Evolutionary conservation across 805 yeast species (phyloP), one percentile per base, ranked within the genome.

Genomic region (Saccharomycopsis sp.): DNA sequence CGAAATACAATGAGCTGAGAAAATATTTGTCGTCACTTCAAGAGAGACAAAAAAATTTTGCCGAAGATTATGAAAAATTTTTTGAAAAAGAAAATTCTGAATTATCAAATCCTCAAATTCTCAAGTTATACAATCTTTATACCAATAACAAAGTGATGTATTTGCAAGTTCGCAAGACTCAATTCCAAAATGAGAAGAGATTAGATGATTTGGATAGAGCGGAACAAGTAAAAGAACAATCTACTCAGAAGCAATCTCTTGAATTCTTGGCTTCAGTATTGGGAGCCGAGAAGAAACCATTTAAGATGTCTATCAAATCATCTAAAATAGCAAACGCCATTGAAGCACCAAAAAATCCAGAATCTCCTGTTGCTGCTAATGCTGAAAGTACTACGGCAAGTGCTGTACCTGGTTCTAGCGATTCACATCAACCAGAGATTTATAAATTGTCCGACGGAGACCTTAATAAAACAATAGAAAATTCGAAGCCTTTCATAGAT

Each of bases 141-240:
- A n/a, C 41, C 6, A 37, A 26, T 21, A 41, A 48, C 32, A 36
- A 24, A 3, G 6, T 40, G 2, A 7, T n/a, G 22, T 76, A 74
- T 49, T 46, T 69, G 16, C 66, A 67, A 11, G 51, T 55, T 33
- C 58, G 81, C 50, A 57, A 59, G 16, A 56, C 58, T 8, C 63
- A 56, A 36, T 60, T 66, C 44, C 28, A 53, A 3, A 56, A 60
- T 13, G 85, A 79, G 54, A 72, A 70, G 35, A 60, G 59, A 13
- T 41, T 50, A 24, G 83, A 77, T 53, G 54, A 48, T 0, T 38
- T 40, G 11, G 78, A 73, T 54, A 56, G 64, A 42, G 59, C 61
- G 38, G 67, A 63, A 17, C 71, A 65, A 37, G 46, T 24, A 1
- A 50, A 50, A 27, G 67, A 66, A 37, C 7, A 20, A 6, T 53